phyloP scores from a whole-genome alignment of 768 basidiomycete species.

The Pholiota conissans region DNA sequence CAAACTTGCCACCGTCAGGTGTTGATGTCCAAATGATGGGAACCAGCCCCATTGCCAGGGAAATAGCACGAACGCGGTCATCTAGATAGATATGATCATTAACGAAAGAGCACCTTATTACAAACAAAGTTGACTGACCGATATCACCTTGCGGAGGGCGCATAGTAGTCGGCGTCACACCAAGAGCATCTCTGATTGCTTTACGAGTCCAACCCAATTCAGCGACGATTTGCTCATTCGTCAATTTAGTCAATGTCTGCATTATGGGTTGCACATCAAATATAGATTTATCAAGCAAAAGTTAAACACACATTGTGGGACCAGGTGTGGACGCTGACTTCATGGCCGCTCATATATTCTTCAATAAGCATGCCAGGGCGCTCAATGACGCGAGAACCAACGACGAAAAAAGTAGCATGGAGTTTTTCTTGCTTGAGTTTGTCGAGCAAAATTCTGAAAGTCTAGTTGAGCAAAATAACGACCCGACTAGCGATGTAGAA shows the following conservation, averaged over 20 bases:
- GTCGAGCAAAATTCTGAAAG: constrained; percentile 60
- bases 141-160: constrained; percentile 84
- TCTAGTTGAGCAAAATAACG: constrained; percentile 8
- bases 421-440: constrained; percentile 66
- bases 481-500: background rate
- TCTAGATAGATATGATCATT: constrained; percentile 39
- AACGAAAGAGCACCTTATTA: background rate
- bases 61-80: constrained; percentile 90
- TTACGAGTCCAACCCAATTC: constrained; percentile 92
- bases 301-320: constrained; percentile 60
- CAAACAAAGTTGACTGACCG: constrained; percentile 33
- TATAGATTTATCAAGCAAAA: background rate
- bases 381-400: constrained; percentile 82
- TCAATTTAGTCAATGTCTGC: constrained; percentile 64
- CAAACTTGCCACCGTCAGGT: constrained; percentile 54
- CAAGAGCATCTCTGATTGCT: constrained; percentile 75
- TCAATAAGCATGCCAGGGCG: constrained; percentile 72
- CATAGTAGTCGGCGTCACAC: constrained; percentile 77
- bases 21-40: constrained; percentile 88
- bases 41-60: constrained; percentile 85
- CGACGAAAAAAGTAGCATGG: constrained; percentile 86
- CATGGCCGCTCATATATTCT: constrained; percentile 78
- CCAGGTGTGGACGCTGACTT: constrained; percentile 90
- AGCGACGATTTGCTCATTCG: constrained; percentile 84
- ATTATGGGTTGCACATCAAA: constrained; percentile 4